Evolutionary conservation across 1,139 yeast species (phyloP).

Genomic region (Suhomyces kunorum): DNA sequence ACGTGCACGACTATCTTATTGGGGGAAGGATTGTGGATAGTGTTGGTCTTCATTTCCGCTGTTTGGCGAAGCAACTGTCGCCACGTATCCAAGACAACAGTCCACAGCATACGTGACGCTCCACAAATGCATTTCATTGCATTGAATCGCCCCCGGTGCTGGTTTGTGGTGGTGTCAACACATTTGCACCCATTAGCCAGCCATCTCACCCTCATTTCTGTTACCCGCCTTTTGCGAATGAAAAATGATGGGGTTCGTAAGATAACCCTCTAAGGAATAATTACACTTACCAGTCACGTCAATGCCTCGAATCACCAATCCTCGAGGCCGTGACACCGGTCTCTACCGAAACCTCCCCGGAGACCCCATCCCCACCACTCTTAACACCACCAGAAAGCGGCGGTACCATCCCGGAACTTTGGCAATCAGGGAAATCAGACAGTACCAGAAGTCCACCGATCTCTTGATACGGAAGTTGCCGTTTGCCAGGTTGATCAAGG

Average conservation of each 20-base stretch:
- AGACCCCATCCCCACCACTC: constrained; percentile 25
- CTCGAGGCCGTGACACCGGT: constrained; percentile 33
- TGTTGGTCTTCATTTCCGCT: too few relatives aligned
- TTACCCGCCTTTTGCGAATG: constrained; percentile 7
- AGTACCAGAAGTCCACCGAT: constrained; percentile 77
- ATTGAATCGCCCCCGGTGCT: too few relatives aligned
- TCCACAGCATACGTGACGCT: too few relatives aligned
- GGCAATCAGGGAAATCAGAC: constrained; percentile 77
- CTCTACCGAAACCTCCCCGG: constrained; percentile 47
- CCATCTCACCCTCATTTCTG: constrained; percentile 11
- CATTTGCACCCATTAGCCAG: constrained; percentile 9
- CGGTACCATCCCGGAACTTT: constrained; percentile 71
- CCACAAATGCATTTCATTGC: background rate
- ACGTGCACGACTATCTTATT: too few relatives aligned
- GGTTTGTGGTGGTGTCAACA: too few relatives aligned
- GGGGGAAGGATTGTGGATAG: too few relatives aligned
- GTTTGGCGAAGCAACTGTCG: too few relatives aligned
- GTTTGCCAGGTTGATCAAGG: constrained; percentile 84
- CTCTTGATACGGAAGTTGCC: constrained; percentile 80
- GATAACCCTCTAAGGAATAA: constrained; percentile 4
- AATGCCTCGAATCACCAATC: constrained; percentile 14
- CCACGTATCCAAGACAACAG: too few relatives aligned
- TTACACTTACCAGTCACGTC: background rate
- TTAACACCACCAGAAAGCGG: constrained; percentile 36
- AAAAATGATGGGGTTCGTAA: constrained; percentile 4